A percentile compares a stretch with the other conserved stretches of the same genome.
Conservation (phyloP, 2,329 filamentous ascomycete species). For the Lecanicillium sp. region DNA sequence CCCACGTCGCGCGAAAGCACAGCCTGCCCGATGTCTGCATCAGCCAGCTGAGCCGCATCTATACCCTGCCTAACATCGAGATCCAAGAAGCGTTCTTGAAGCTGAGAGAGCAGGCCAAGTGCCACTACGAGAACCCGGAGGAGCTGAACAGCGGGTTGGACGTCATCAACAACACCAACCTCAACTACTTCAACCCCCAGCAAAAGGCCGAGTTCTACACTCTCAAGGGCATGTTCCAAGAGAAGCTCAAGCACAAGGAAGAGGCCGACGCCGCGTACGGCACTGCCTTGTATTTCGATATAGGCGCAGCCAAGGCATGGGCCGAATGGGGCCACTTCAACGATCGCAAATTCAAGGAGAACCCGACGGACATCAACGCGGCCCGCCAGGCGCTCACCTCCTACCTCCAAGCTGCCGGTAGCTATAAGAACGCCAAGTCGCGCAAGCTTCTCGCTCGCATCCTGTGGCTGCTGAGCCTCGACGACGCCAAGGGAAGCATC, state of each 20-base stretch:
- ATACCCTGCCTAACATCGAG: slow-evolving; percentile 97
- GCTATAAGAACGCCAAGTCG: slow-evolving; percentile 96
- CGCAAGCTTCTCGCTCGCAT: slow-evolving; percentile 89
- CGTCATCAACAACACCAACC: slow-evolving; percentile 98
- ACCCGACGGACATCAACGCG: slow-evolving; percentile 72
- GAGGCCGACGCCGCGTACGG: slow-evolving; percentile 94
- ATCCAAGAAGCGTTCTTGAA: slow-evolving; percentile 99
- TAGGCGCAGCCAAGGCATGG: slow-evolving; percentile 94
- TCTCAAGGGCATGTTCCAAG: slow-evolving; percentile 97
- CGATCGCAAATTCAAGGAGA: slow-evolving; percentile 90
- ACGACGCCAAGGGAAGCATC: slow-evolving; percentile 78
- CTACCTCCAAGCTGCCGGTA: slow-evolving; percentile 89
- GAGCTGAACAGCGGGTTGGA: slow-evolving; percentile 91
- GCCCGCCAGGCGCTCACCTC: slow-evolving; percentile 92
- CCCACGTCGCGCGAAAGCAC: slow-evolving; percentile 95
- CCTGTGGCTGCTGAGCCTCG: slow-evolving; percentile 89
- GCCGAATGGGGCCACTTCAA: slow-evolving; percentile 99
- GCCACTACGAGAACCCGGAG: slow-evolving; percentile 91
- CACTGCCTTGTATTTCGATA: slow-evolving; percentile 91
- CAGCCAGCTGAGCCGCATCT: slow-evolving; percentile 92
- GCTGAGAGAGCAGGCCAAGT: slow-evolving; percentile 95
- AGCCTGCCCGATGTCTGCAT: slow-evolving; percentile 96
- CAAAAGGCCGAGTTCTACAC: slow-evolving; percentile 99
- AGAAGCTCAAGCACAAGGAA: slow-evolving; percentile 82
- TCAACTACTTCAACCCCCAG: slow-evolving; percentile 93